Evolutionary conservation across 192 early-diverging fungal species (phyloP).

Genomic region (Coemansia asiatica): DNA sequence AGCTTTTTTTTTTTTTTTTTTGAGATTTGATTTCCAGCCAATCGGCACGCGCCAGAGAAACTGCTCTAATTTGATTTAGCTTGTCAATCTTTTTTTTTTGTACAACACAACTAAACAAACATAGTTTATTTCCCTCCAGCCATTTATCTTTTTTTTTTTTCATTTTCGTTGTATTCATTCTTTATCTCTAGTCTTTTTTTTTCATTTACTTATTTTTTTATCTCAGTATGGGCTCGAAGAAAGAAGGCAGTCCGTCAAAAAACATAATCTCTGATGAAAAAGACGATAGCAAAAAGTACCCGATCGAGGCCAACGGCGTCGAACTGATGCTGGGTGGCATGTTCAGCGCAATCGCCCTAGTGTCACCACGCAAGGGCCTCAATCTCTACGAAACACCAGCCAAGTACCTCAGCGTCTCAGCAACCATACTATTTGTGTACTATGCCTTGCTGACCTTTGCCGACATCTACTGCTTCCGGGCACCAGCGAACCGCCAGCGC

Average conservation of each 20-base stretch:
- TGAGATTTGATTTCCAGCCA: slow-evolving; percentile 4
- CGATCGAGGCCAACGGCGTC: slow-evolving; percentile 41
- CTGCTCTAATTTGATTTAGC: too few relatives aligned
- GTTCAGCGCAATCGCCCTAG: slow-evolving; percentile 38
- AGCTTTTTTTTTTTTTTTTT: too few relatives aligned
- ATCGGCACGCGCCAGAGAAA: background rate
- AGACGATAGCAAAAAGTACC: slow-evolving; percentile 33
- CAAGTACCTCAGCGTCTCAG: slow-evolving; percentile 33
- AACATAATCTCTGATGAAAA: background rate
- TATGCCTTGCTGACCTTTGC: slow-evolving; percentile 40
- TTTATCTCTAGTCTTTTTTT: background rate
- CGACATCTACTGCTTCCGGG: slow-evolving; percentile 49
- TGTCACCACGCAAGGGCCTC: slow-evolving; percentile 33
- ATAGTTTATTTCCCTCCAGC: too few relatives aligned
- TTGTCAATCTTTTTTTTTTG: too few relatives aligned
- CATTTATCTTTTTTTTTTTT: background rate
- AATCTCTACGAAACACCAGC: slow-evolving; percentile 42
- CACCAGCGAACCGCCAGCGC: background rate
- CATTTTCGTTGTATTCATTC: background rate
- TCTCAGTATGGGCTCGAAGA: background rate
- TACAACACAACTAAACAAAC: too few relatives aligned
- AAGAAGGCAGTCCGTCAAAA: background rate
- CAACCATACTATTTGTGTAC: slow-evolving; percentile 29
- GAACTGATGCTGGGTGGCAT: slow-evolving; percentile 47
- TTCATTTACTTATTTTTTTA: background rate